Conservation (phyloP, 2,329 filamentous ascomycete genomes). For the Verticillium tricorpus region DNA sequence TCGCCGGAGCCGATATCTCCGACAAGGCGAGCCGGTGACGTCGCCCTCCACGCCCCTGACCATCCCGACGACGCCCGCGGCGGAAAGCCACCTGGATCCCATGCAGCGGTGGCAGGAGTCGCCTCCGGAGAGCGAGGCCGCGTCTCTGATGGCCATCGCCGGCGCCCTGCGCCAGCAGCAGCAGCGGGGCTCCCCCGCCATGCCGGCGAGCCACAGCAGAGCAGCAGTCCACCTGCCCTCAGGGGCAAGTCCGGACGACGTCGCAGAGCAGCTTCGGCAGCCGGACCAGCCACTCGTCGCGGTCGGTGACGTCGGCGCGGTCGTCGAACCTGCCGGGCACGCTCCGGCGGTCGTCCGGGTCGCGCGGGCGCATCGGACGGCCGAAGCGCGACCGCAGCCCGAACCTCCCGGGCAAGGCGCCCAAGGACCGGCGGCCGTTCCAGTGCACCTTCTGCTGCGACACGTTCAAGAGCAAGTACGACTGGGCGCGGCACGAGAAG, state of each 20-base stretch:
- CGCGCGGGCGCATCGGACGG: not conserved
- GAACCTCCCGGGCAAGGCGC: not conserved
- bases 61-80: constrained; percentile 46
- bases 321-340: not conserved
- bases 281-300: constrained; percentile 5
- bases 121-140: constrained; percentile 25
- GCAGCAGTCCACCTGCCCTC: too few species aligned
- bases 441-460: constrained; percentile 44
- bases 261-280: constrained; percentile 6
- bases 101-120: constrained; percentile 26
- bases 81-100: constrained; percentile 17
- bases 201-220: not conserved
- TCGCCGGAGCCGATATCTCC: not conserved
- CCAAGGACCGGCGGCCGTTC: constrained; percentile 14
- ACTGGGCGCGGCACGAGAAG: constrained; percentile 46
- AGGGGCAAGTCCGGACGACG: not conserved
- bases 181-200: not conserved
- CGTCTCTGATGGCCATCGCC: constrained; percentile 21
- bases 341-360: constrained; percentile 1
- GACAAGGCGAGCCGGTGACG: not conserved
- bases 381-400: not conserved
- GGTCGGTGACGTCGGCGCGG: constrained; percentile 5
- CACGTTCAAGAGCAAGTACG: constrained; percentile 37
- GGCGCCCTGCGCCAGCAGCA: constrained; percentile 16
- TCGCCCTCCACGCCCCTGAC: constrained; percentile 38